Base-by-base conservation (phyloP, 108 stramenopile species). In the Pseudonitzschia multistriata region DNA sequence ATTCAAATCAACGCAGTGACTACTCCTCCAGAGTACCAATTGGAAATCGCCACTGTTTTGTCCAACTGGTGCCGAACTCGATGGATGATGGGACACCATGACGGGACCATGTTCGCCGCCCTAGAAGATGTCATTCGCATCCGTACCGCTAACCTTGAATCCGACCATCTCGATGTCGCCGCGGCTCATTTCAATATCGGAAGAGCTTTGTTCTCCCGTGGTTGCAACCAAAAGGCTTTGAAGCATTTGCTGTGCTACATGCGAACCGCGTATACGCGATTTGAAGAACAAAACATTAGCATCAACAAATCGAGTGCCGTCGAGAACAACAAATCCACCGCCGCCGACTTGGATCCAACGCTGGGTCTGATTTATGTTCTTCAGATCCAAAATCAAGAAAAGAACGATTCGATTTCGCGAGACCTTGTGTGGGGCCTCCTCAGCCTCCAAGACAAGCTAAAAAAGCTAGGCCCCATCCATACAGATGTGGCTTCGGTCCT, bases 41-140 rank as follows among this genome's bases (percentile, higher is more conserved):
- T 83, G 55, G 70, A 76, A 34, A 53, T 61, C 49, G 74, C 79
- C 7, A 66, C 62, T 0, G 61, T 83, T 7, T 53, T 76, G 36
- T 83, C 83, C 30, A 83, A 83, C 57, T 79, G 70, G 61, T 78
- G 77, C 72, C 66, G 83, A 35, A 66, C 66, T 14, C 62, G 68
- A 37, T 83, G 75, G 78, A 83, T 79, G 79, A 45, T 29, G 10
- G 75, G 68, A n/a, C 40, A 56, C 36, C 39, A 78, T 24, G 75
- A 37, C 49, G 39, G 72, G 13, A 48, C 63, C 25, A 25, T 76
- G 5, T 70, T 35, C 31, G n/a, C 27, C 19, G 70, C 62, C 30
- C 68, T 83, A 1, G 47, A 71, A 36, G 76, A 83, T 35, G 62
- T 83, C 37, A 49, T 79, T 3, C 68, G 52, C 8, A 50, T 79